These are phyloP conservation scores for Sclerospora graminicola DNA, from an alignment of 352 stramenopile genomes.

Conservation along the genomic window DNA sequence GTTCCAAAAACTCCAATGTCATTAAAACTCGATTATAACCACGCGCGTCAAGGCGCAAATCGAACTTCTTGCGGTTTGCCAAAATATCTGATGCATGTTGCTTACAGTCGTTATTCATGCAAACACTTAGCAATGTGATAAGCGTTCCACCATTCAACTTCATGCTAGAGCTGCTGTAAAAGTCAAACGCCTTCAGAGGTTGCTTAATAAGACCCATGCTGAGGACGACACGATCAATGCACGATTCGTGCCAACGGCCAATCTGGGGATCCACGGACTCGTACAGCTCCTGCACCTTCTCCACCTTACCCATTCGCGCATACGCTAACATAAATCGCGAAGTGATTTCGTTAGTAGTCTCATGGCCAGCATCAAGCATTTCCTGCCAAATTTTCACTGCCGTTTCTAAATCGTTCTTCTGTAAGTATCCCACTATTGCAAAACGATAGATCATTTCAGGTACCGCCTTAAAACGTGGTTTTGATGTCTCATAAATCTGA, in stretches of 20 bases:
- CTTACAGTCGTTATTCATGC: conserved; percentile 53
- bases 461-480: conserved; percentile 30
- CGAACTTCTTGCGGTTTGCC: conserved; percentile 68
- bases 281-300: conserved; percentile 44
- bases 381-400: conserved; percentile 38
- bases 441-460: conserved; percentile 70
- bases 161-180: conserved; percentile 76
- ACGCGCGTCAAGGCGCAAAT: conserved; percentile 51
- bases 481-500: conserved; percentile 36
- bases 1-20: conserved; percentile 65
- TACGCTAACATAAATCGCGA: conserved; percentile 52
- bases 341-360: conserved; percentile 57
- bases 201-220: conserved; percentile 52
- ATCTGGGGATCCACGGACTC: conserved; percentile 46
- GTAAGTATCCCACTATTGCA: conserved; percentile 45
- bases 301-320: conserved; percentile 27
- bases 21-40: conserved; percentile 67
- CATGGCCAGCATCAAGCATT: conserved; percentile 40
- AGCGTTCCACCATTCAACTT: conserved; percentile 63
- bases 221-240: conserved; percentile 62
- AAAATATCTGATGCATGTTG: conserved; percentile 65
- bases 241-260: conserved; percentile 53
- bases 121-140: conserved; percentile 60
- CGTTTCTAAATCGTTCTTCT: conserved; percentile 33
- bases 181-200: conserved; percentile 55